Base-by-base conservation (phyloP, 139 green algal genomes). In the Choricystis sp. region DNA sequence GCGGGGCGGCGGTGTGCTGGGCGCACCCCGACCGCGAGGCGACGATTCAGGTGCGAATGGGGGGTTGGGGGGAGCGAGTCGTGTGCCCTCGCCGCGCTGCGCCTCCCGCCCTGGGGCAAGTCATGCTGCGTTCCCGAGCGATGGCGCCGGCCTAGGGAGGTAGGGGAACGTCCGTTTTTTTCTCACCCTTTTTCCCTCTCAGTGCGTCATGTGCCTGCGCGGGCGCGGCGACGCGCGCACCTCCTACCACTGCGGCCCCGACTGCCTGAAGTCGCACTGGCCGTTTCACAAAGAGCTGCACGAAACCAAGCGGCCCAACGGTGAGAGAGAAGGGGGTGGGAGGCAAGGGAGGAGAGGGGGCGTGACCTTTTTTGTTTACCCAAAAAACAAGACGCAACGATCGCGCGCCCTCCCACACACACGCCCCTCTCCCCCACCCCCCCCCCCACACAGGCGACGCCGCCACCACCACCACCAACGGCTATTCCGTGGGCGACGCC, bases 231-330 rank as follows among this genome's bases (percentile, higher is more conserved):
- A 84, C 31, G 59, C 74, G 29, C 79, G 72, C 71, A 88, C 84
- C 64, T 80, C 70, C 68, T 98, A 94, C 68, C 88, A 96, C 70
- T 98, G 92, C 85, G 82, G 75, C 19, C 60, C 80, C 21, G 85
- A 96, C 57, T 98, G 92, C 75, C 85, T 97, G 27, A 72, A 76
- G 57, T 76, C 76, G 64, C 80, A 91, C 73, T 98, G 92, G 92
- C 71, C 73, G 29, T 71, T 88, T 61, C 91, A 97, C 77, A 82
- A 78, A 27, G 82, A 91, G 55, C 86, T 95, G 64, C 91, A 97
- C 69, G 66, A 73, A 61, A 76, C 88, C 67, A 63, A 56, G 24
- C 71, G 72, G 21, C 61, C 70, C 26, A 83, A 84, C 25, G 79
- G 77, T 78, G 40, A 52, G 40, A 16, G 40, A 21, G 40, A 16